Percentiles rank a stretch among this genome's conserved stretches.
phyloP scores from a whole-genome alignment of 106 monocot species.

The Acorus calamus region DNA sequence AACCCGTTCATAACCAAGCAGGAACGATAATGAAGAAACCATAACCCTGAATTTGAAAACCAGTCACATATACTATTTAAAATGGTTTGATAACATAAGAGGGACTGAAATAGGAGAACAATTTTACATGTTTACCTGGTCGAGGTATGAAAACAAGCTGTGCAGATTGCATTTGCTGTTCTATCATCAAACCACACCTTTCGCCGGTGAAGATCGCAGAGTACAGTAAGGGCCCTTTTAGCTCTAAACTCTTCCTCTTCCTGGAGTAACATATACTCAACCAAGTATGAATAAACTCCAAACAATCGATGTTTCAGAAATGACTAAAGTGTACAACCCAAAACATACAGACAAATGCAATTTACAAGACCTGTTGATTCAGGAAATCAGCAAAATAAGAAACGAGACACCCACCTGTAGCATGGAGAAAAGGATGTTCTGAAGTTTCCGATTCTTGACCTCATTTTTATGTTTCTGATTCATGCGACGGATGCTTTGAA shows the following conservation, averaged over 20 bases:
- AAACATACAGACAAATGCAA: no score
- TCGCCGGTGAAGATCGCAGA: slow-evolving; percentile 89
- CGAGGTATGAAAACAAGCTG: slow-evolving; percentile 75
- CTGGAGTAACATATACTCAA: slow-evolving; percentile 13
- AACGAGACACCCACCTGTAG: slow-evolving; percentile 44
- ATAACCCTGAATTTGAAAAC: slow-evolving; percentile 58
- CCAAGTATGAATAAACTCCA: not conserved
- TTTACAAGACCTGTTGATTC: not conserved
- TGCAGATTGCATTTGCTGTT: slow-evolving; percentile 88
- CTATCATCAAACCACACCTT: slow-evolving; percentile 97
- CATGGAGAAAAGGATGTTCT: slow-evolving; percentile 52
- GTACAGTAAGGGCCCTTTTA: slow-evolving; percentile 57
- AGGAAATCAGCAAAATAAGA: not conserved
- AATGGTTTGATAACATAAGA: no score
- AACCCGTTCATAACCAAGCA: slow-evolving; percentile 66
- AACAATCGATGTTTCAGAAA: no score
- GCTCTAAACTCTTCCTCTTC: slow-evolving; percentile 69
- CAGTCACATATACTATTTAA: no score
- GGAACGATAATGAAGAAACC: slow-evolving; percentile 70
- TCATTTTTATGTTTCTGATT: slow-evolving; percentile 92
- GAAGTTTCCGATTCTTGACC: slow-evolving; percentile 56
- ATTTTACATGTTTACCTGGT: slow-evolving; percentile 31
- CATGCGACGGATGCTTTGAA: slow-evolving; percentile 72
- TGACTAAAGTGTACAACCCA: no score
- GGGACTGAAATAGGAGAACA: not conserved